Evolutionary conservation across 345 rosid species (phyloP), one percentile per base, ranked within the genome.

Genomic region (Lepidium africanum): DNA sequence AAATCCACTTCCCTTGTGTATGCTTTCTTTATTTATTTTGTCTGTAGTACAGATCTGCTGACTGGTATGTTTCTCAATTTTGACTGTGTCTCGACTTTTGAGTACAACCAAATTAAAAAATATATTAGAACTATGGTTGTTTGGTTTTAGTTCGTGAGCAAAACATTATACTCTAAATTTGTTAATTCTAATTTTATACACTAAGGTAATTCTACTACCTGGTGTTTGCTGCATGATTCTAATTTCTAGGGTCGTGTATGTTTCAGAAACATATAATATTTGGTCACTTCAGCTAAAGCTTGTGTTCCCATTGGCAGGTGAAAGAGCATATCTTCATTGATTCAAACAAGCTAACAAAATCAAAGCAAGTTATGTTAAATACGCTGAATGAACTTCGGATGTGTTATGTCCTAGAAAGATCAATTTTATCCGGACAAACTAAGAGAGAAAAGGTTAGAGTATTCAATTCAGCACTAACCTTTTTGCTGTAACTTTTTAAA

Each of bases 361-460:
- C 98, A 51, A 88, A 88, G 72, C 98, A 87, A 86, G 79, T 93
- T 65, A 80, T 91, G 76, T 62, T 93, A 79, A 82, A 79, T 76
- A 84, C 79, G 63, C 90, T 93, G 58, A 90, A 93, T 80, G 94
- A 90, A 76, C 96, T 93, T 77, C 92, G 97, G 25, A 65, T 79
- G 63, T 85, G 84, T 65, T 75, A 85, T 78, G 86, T 85, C 69
- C 76, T 77, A 70, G 92, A 84, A 66, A 79, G 84, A 82, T 74
- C 68, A 12, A 77, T 81, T 59, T 79, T 82, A 72, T 75, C 67
- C 27, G 81, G 73, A 35, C 71, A 80, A 63, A 73, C 73, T 33
- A 87, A 82, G 65, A 81, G 79, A 74, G 98, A 83, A 67, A 78
- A 77, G 69, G 78, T 85, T 60, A 90, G 83, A 91, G 82, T 55